Base-by-base conservation (phyloP, 2,329 filamentous ascomycete genomes). In the Cercospora zeae-maydis region DNA sequence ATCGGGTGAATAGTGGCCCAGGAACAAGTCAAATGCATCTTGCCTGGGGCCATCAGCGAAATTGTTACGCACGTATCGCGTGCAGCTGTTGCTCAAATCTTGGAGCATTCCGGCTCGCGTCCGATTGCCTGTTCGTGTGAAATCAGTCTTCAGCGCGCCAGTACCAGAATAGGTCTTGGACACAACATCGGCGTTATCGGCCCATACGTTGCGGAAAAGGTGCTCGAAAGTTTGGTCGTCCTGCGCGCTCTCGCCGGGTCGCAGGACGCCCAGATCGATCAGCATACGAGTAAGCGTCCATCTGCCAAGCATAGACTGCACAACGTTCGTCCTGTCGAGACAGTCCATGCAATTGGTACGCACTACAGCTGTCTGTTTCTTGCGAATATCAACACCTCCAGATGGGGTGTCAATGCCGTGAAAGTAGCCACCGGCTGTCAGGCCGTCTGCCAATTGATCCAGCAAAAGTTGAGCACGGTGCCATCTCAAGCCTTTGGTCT, bases 341-440 rank as follows among this genome's bases (percentile, higher is more conserved):
- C 96, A 99, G 78, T 99, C 95, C 95, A 99, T 99, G 80, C 95
- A 99, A 77, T 99, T 99, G 39, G 95, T 97, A 59, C 95, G 88
- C 67, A 99, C 93, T 14, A 98, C 93, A 65, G 91, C 92, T 1
- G 87, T 91, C 81, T 99, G 95, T 67, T 86, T 83, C 65, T 86
- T 88, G 67, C 92, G 88, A 34, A 92, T 86, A 71, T 98, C 93
- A 11, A 97, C 83, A 16, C 85, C 86, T 31, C 89, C 90, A 47
- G 86, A 90, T 1, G 92, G 91, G 80, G 89, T 90, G 75, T 97
- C 92, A 30, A 93, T 86, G 37, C 91, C 93, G 66, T 92, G 89
- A 83, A 98, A 99, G 79, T 99, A 99, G 69, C 90, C 88, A 70
- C 96, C 92, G 42, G 87, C 85, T 16, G 88, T 80, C 6, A 99